A percentile compares a stretch with the other conserved stretches of the same genome.
These are phyloP conservation scores for Oryza australiensis DNA, from an alignment of 176 grass and related monocot genomes.

Conservation along the genomic window DNA sequence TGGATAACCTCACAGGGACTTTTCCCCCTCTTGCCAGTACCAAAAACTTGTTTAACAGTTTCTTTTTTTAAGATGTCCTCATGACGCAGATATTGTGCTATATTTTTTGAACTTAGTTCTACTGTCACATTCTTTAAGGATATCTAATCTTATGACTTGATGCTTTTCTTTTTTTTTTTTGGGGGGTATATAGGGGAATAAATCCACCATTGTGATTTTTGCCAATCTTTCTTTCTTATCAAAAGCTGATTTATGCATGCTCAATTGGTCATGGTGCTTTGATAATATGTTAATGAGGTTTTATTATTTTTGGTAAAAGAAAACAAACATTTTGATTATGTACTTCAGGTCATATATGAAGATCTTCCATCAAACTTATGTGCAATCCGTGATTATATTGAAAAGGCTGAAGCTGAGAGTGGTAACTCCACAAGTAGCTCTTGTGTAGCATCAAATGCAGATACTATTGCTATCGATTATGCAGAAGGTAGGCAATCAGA, in stretches of 20 bases:
- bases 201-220: neutral
- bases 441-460: neutral
- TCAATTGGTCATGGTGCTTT: slow-evolving; percentile 10
- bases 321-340: neutral
- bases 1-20: neutral
- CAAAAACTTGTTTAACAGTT: neutral
- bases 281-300: slow-evolving; percentile 9
- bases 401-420: slow-evolving; percentile 50
- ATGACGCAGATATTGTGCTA: neutral
- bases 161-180: too few species aligned
- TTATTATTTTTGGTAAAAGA: neutral
- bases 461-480: slow-evolving; percentile 27
- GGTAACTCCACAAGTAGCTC: slow-evolving; percentile 27
- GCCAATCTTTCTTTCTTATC: neutral
- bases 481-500: slow-evolving; percentile 36
- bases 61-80: slow-evolving; percentile 7
- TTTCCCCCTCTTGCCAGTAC: neutral
- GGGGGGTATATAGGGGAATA: neutral
- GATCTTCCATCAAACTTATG: slow-evolving; percentile 96
- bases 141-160: neutral
- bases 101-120: neutral
- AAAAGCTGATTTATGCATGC: neutral
- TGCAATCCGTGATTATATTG: slow-evolving; percentile 91
- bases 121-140: neutral
- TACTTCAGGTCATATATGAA: slow-evolving; percentile 92